phyloP scores from a whole-genome alignment of 257 asterid genomes.

The Salvia hispanica region DNA sequence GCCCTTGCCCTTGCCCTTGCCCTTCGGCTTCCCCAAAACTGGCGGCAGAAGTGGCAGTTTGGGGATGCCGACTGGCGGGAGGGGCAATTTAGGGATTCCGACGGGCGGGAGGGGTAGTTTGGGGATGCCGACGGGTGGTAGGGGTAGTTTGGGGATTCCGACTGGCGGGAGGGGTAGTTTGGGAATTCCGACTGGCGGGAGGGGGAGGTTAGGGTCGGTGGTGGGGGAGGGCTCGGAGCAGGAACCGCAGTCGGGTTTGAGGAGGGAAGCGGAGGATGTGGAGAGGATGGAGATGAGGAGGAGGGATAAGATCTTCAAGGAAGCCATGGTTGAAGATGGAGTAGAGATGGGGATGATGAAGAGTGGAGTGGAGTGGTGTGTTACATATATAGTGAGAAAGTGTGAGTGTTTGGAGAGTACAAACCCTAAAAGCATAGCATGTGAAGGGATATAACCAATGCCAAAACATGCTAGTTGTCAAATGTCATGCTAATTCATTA shows the following conservation, averaged over 20 bases:
- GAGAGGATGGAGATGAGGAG: slow-evolving; percentile 54
- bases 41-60: slow-evolving; percentile 29
- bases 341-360: neutral
- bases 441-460: slow-evolving; percentile 53
- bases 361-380: neutral
- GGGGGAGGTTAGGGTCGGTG: slow-evolving; percentile 10
- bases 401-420: slow-evolving; percentile 32
- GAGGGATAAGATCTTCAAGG: slow-evolving; percentile 46
- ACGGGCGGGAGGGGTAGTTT: slow-evolving; percentile 33
- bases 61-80: slow-evolving; percentile 28
- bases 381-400: slow-evolving; percentile 37
- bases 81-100: slow-evolving; percentile 32
- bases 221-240: slow-evolving; percentile 38
- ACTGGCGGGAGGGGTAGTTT: slow-evolving; percentile 30
- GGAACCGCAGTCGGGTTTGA: slow-evolving; percentile 49
- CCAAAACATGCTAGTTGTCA: slow-evolving; percentile 73
- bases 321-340: slow-evolving; percentile 40
- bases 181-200: neutral
- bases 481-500: slow-evolving; percentile 34
- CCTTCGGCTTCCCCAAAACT: neutral
- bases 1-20: neutral
- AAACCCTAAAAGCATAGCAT: slow-evolving; percentile 52
- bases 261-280: slow-evolving; percentile 44
- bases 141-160: slow-evolving; percentile 16
- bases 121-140: slow-evolving; percentile 18